phyloP scores from a whole-genome alignment of 2,329 filamentous ascomycete species.

The Cladosporium oxysporum region DNA sequence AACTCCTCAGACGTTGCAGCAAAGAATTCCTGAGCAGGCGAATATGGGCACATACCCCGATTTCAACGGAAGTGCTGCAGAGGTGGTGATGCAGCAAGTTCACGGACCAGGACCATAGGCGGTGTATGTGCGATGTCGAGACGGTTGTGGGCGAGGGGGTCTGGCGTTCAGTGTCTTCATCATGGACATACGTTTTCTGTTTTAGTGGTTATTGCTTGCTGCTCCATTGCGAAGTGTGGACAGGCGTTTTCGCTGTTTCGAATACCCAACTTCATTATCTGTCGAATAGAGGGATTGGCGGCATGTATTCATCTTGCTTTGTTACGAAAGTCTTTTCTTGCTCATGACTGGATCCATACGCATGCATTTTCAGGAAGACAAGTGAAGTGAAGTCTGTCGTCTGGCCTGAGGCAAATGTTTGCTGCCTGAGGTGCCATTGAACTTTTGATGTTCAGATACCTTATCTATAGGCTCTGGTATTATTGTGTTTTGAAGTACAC shows the following conservation, averaged over 20 bases:
- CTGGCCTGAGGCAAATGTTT: constrained; percentile 3
- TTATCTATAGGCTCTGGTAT: neutral
- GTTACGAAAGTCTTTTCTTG: neutral
- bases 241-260: constrained; percentile 7
- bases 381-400: neutral
- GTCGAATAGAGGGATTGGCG: constrained; percentile 8
- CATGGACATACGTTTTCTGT: constrained; percentile 7
- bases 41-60: constrained; percentile 14
- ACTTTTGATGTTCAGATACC: neutral
- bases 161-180: constrained; percentile 11
- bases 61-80: constrained; percentile 8
- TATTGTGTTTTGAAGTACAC: neutral
- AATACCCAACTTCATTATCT: constrained; percentile 14
- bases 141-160: neutral
- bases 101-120: neutral
- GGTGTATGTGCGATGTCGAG: neutral
- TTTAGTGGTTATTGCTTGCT: constrained; percentile 1
- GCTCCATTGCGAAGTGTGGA: constrained; percentile 2
- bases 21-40: constrained; percentile 16
- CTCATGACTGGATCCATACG: no score
- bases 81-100: constrained; percentile 7
- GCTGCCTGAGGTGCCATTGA: neutral
- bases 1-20: constrained; percentile 9
- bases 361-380: neutral
- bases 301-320: neutral